A percentile compares a stretch with the other conserved stretches of the same genome.
Evolutionary conservation across 805 yeast species (phyloP).

Genomic region (Pichia heedii): DNA sequence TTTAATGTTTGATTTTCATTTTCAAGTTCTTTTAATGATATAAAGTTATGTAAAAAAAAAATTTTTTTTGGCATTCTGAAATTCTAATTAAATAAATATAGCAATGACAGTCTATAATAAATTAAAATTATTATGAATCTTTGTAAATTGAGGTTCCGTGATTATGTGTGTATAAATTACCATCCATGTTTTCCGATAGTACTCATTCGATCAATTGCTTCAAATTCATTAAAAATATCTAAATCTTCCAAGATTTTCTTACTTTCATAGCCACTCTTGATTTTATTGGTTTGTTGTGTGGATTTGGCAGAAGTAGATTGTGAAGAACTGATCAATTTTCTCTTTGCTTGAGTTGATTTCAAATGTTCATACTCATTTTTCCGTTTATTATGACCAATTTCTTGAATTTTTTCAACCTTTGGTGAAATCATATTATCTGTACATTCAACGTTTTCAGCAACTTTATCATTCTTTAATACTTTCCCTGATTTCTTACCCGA

Average conservation of each 20-base stretch:
- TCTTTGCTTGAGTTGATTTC: not conserved
- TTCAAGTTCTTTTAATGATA: not conserved
- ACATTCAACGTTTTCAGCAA: no score
- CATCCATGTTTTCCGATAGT: constrained; percentile 4
- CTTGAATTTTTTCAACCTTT: not conserved
- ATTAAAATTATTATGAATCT: no score
- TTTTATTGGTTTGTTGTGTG: not conserved
- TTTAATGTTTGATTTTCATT: no score
- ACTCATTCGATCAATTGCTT: constrained; percentile 5
- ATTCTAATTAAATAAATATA: no score
- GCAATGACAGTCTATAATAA: no score
- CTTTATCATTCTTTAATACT: not conserved
- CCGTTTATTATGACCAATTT: not conserved
- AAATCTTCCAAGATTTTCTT: constrained; percentile 1
- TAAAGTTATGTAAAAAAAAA: not conserved
- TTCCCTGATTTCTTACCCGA: not conserved
- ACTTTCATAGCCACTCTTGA: not conserved
- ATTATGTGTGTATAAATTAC: not conserved
- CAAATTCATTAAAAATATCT: constrained; percentile 11
- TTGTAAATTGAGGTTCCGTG: no score
- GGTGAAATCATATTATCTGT: not conserved
- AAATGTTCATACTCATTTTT: not conserved
- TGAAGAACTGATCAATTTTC: constrained; percentile 7
- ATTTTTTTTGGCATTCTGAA: no score
- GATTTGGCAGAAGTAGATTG: not conserved